Evolutionary conservation across 305 asterid genomes (phyloP), one percentile per base, ranked within the genome.

Genomic region (Nicotiana rustica): DNA sequence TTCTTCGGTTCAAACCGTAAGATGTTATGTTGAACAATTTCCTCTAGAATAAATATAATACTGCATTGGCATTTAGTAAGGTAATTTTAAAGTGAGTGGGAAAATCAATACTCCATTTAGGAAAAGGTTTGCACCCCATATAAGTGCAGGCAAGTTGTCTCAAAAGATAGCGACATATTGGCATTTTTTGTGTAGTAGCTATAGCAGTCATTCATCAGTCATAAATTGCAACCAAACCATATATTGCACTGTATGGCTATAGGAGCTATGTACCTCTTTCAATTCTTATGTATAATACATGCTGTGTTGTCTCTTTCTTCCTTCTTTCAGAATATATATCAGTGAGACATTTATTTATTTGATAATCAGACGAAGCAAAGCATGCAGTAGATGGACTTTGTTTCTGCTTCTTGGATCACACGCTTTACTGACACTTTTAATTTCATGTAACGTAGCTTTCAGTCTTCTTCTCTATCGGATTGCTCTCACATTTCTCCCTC

Each of bases 361-460:
- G 14, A 71, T 71, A 13, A 44, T 44, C 60, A 44, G 35, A 41
- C 5, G 35, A 55, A 55, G 60, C 10, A 41, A 41, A 70, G 69
- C 69, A 62, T 35, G 82, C 82, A 10, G 9, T 4, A n/a, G 29
- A 35, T 10, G 36, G 67, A 18, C 68, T 78, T 59, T 60, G 69
- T 44, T 78, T 17, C 60, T 19, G 52, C 79, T 36, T 82, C 85
- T 83, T 77, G 83, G 83, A 86, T 81, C 88, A 86, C 88, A 80
- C 81, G 78, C 80, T 67, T 29, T 44, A 13, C 38, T 47, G 41
- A 44, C 61, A 13, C 19, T 47, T 71, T 6, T 10, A 41, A 70
- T 70, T 70, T 49, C 25, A 73, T 73, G 79, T 73, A 14, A 73
- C 5, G 62, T 73, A 13, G 19, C 79, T 73, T 73, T 73, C 79